Evolutionary conservation across 208 protist genomes (phyloP).

Genomic region (Crithidia sp.): DNA sequence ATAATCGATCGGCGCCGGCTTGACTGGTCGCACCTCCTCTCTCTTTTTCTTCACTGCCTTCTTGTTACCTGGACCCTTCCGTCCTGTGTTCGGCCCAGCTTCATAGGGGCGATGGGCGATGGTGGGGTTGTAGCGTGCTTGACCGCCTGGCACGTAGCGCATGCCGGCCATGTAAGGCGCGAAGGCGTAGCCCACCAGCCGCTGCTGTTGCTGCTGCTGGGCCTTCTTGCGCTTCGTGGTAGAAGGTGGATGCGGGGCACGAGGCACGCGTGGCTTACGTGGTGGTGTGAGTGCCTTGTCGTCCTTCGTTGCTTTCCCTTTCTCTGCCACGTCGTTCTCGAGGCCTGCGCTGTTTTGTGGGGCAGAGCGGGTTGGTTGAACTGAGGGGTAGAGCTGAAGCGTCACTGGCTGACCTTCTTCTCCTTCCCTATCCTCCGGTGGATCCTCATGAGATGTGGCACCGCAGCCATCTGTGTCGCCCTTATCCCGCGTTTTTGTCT

Average conservation of each 20-base stretch:
- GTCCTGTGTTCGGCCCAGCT: not conserved
- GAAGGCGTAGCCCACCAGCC: conserved; percentile 1
- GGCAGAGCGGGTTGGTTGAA: no score
- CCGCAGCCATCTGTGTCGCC: not conserved
- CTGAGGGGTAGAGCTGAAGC: no score
- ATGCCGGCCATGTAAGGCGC: conserved; percentile 18
- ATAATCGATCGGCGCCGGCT: conserved; percentile 6
- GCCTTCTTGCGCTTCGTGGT: not conserved
- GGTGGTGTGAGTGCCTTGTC: not conserved
- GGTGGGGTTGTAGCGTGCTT: not conserved
- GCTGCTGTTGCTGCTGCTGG: not conserved
- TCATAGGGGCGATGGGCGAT: not conserved
- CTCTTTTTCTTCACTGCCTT: not conserved
- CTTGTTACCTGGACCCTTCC: not conserved
- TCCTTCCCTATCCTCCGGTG: not conserved
- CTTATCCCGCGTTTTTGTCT: not conserved
- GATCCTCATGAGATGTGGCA: no score
- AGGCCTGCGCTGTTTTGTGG: no score
- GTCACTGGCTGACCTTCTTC: not conserved
- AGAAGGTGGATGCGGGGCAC: not conserved
- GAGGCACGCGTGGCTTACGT: not conserved
- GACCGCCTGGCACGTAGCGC: not conserved
- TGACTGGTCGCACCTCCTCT: not conserved
- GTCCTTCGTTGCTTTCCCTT: not conserved
- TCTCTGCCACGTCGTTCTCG: not conserved